phyloP scores from a whole-genome alignment of 257 asterid genomes.

The Cruciata laevipes region DNA sequence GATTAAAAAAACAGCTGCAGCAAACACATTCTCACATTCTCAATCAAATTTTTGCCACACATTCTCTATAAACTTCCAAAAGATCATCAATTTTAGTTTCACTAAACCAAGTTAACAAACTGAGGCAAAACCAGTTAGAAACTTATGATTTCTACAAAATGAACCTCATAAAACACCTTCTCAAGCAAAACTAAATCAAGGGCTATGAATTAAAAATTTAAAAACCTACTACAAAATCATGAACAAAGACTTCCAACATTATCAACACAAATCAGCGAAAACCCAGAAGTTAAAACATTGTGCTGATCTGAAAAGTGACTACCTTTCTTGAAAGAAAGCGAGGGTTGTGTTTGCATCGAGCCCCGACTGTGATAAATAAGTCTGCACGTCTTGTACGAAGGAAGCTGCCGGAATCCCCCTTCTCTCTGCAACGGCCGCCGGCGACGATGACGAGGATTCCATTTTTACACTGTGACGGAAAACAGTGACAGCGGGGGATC shows the following conservation, averaged over 20 bases:
- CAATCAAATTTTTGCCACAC: background rate
- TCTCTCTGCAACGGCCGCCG: conserved; percentile 40
- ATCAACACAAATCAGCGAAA: background rate
- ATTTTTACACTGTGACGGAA: background rate
- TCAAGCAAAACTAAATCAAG: background rate
- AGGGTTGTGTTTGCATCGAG: conserved; percentile 79
- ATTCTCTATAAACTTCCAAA: background rate
- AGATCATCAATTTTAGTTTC: background rate
- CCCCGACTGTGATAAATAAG: conserved; percentile 58
- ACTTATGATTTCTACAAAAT: too few species aligned
- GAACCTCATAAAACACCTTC: background rate
- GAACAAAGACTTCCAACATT: background rate
- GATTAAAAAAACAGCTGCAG: background rate
- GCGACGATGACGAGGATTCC: conserved; percentile 37
- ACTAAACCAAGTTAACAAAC: background rate
- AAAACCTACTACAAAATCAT: background rate
- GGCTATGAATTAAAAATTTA: background rate
- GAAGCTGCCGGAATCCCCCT: conserved; percentile 91
- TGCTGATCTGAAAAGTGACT: conserved; percentile 7
- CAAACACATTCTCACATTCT: too few species aligned
- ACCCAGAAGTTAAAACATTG: background rate
- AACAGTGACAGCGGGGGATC: background rate
- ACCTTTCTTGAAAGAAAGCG: conserved; percentile 94
- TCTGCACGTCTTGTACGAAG: conserved; percentile 85
- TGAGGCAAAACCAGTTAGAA: background rate